Evolutionary conservation across 2,329 filamentous ascomycete species (phyloP).

Genomic region (Xylariaceae sp.): DNA sequence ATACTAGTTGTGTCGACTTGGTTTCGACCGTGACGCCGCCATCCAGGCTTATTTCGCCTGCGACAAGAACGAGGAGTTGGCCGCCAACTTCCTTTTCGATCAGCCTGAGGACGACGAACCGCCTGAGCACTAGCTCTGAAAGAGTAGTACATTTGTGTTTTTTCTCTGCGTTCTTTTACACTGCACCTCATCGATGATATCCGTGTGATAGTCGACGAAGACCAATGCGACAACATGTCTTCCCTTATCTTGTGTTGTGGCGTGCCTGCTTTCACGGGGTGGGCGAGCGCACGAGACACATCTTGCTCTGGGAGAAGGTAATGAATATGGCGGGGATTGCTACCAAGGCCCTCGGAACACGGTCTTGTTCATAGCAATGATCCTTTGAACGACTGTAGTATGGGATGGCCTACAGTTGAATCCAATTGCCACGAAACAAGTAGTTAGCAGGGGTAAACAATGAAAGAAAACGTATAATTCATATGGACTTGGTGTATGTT

Average conservation of each 20-base stretch:
- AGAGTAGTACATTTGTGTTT: conserved; percentile 7
- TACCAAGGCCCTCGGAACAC: neutral
- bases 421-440: conserved; percentile 2
- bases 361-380: conserved; percentile 2
- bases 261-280: conserved; percentile 5
- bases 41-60: conserved; percentile 99
- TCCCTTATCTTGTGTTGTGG: conserved; percentile 8
- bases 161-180: conserved; percentile 11
- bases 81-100: conserved; percentile 96
- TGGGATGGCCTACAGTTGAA: conserved; percentile 2
- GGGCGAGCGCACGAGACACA: conserved; percentile 7
- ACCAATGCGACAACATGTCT: conserved; percentile 9
- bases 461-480: conserved; percentile 8
- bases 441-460: conserved; percentile 3
- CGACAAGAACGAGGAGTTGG: conserved; percentile 98
- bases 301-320: conserved; percentile 1
- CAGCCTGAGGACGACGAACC: conserved; percentile 81
- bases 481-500: neutral
- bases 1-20: conserved; percentile 75
- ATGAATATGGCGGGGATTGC: conserved; percentile 7
- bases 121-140: conserved; percentile 37
- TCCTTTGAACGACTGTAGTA: neutral
- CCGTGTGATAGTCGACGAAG: conserved; percentile 12
- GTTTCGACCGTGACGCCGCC: conserved; percentile 86
- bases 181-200: conserved; percentile 16